phyloP scores from a whole-genome alignment of 1,284 basidiomycete species.

The Cryptococcus sp. region DNA sequence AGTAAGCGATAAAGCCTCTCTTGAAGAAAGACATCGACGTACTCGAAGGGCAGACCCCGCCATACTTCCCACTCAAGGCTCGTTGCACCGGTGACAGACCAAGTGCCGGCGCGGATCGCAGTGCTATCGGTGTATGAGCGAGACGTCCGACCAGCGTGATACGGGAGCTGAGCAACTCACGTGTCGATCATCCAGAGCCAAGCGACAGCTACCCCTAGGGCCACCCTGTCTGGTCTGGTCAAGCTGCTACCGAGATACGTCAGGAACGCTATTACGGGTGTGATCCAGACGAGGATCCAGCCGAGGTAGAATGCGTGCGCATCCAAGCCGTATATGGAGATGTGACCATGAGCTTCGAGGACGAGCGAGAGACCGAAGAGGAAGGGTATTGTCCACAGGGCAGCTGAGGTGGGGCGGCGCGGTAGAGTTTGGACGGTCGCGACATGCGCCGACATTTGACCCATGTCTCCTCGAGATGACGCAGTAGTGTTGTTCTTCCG shows the following conservation, averaged over 20 bases:
- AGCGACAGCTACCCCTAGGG: conserved; percentile 24
- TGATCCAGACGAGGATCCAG: conserved; percentile 43
- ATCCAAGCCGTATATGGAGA: conserved; percentile 10
- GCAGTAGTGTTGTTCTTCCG: neutral
- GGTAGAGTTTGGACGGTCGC: conserved; percentile 33
- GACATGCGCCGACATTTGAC: no score
- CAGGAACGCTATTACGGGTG: conserved; percentile 37
- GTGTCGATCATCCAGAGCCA: conserved; percentile 41
- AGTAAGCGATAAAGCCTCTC: no score
- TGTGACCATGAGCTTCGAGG: conserved; percentile 21
- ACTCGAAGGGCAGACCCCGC: conserved; percentile 44
- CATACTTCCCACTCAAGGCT: conserved; percentile 33
- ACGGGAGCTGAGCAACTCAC: conserved; percentile 25
- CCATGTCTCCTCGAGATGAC: neutral
- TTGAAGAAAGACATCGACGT: conserved; percentile 10
- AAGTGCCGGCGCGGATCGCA: conserved; percentile 35
- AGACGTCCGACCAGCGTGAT: conserved; percentile 7
- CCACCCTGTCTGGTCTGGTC: conserved; percentile 12
- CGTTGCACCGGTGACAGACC: conserved; percentile 32
- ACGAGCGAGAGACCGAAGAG: conserved; percentile 24
- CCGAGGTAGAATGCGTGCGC: conserved; percentile 38
- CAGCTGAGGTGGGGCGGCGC: conserved; percentile 23
- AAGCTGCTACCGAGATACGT: conserved; percentile 34
- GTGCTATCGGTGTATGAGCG: conserved; percentile 20
- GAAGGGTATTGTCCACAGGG: conserved; percentile 24